Evolutionary conservation across 2,329 filamentous ascomycete species (phyloP), one percentile per base, ranked within the genome.

Genomic region (Ophiostoma tasmaniense): DNA sequence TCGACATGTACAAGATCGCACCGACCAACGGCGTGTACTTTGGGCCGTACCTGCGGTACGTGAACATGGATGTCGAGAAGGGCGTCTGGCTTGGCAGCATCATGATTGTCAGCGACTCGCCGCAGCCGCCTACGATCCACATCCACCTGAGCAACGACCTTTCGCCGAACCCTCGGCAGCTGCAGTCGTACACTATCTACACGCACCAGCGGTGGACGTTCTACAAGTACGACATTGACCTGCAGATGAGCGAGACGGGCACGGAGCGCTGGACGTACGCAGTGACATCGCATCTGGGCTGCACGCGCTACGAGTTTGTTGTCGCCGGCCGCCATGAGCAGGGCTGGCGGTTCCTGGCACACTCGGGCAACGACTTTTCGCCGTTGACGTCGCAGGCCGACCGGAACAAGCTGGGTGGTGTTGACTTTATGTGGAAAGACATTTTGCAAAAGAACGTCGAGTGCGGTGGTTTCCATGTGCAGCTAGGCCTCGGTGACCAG

Each of bases 401-500:
- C 74, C 87, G 94, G 61, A 87, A 89, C 39, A 91, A 90, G 74
- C 85, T 98, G 1, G 95, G 95, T 37, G 95, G 95, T 1, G 86
- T 96, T 0, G 92, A 93, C 0, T 91, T 95, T 76, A 96, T 99
- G 94, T 99, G 95, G 95, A 98, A 97, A 76, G 95, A 99, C 75
- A 93, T 99, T 35, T 84, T 99, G 76, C 93, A 97, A 79, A 97
- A 97, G 83, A 96, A 99, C 75, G 88, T 93, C 35, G 95, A 99
- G 74, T 97, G 93, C 74, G 93, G 93, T 68, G 95, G 95, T 0
- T 99, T 98, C 78, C 95, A 99, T 75, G 89, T 92, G 7, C 95
- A 99, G 76, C 83, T 99, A 8, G 95, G 94, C 17, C 81, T 97
- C 4, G 95, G 95, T 68, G 92, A 95, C 71, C 95, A 99, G 77